These are phyloP conservation scores for Cercospora sojina DNA, from an alignment of 2,329 filamentous ascomycete species.

Conservation along the genomic window DNA sequence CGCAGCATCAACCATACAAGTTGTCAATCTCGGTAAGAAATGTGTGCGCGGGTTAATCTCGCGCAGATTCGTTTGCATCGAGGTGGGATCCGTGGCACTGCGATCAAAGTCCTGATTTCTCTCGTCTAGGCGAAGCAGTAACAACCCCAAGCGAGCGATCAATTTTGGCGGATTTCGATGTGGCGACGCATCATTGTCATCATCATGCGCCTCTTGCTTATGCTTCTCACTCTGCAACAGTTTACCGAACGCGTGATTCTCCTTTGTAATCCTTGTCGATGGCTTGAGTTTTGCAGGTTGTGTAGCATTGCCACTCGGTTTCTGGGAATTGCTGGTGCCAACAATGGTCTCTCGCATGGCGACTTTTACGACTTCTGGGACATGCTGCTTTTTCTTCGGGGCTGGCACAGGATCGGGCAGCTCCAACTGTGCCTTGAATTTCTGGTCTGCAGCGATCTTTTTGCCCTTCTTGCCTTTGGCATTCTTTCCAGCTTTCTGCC, in stretches of 20 bases:
- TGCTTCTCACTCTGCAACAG: conserved; percentile 7
- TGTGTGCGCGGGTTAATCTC: conserved; percentile 12
- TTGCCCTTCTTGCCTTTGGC: conserved; percentile 8
- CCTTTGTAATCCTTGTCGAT: conserved; percentile 9
- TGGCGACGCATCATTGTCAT: conserved; percentile 9
- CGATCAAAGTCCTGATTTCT: conserved; percentile 5
- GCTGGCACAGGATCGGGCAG: conserved; percentile 13
- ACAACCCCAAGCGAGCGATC: conserved; percentile 17
- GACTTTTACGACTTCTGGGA: neutral
- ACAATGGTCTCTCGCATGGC: neutral
- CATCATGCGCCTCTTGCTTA: neutral
- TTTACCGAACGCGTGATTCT: conserved; percentile 18
- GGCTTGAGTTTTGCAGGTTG: neutral
- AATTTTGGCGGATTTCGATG: conserved; percentile 6
- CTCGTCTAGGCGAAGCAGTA: conserved; percentile 16
- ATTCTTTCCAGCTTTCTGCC: conserved; percentile 21
- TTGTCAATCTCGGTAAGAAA: conserved; percentile 22
- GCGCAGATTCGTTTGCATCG: conserved; percentile 17
- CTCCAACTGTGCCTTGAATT: conserved; percentile 16
- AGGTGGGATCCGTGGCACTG: conserved; percentile 5
- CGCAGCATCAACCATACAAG: conserved; percentile 13
- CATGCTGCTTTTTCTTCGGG: conserved; percentile 11
- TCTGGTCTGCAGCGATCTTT: conserved; percentile 8
- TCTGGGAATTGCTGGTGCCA: neutral
- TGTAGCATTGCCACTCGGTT: neutral